phyloP scores from a whole-genome alignment of 805 yeast species.

The Ogataea wickerhamii region DNA sequence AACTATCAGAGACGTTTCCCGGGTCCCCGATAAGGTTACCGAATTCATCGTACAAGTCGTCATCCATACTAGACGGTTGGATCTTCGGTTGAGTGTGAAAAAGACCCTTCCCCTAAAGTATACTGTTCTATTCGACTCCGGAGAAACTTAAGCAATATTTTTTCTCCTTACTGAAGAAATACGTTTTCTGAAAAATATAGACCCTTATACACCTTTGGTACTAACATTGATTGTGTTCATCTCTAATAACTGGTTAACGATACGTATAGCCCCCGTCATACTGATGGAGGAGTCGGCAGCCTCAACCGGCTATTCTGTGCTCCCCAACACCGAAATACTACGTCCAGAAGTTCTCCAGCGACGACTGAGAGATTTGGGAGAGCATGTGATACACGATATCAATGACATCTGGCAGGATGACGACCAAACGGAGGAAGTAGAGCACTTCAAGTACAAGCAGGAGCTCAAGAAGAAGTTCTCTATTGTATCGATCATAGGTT shows the following conservation, averaged over 20 bases:
- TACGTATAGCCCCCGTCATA: too few species aligned
- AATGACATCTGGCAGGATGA: slow-evolving; percentile 38
- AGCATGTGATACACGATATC: slow-evolving; percentile 30
- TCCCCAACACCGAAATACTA: slow-evolving; percentile 15
- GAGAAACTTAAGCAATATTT: too few species aligned
- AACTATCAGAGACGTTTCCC: slow-evolving; percentile 40
- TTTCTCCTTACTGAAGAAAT: not conserved
- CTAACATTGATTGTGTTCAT: too few species aligned
- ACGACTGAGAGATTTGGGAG: slow-evolving; percentile 24
- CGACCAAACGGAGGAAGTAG: slow-evolving; percentile 54
- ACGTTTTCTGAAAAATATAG: not conserved
- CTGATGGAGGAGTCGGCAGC: slow-evolving; percentile 6
- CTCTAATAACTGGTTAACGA: too few species aligned
- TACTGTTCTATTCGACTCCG: too few species aligned
- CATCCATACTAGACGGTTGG: slow-evolving; percentile 46
- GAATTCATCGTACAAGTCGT: slow-evolving; percentile 77
- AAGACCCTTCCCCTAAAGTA: too few species aligned
- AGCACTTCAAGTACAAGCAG: slow-evolving; percentile 71
- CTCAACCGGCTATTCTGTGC: slow-evolving; percentile 12
- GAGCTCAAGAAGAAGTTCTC: slow-evolving; percentile 66
- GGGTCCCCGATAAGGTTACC: slow-evolving; percentile 63
- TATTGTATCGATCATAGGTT: slow-evolving; percentile 66
- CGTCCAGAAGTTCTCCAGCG: slow-evolving; percentile 17
- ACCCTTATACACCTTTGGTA: too few species aligned
- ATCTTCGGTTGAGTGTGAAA: too few species aligned